A percentile compares a stretch with the other conserved stretches of the same genome.
Evolutionary conservation across 225 moss, liverwort and hornwort genomes (phyloP).

Genomic region (Asterella californica): DNA sequence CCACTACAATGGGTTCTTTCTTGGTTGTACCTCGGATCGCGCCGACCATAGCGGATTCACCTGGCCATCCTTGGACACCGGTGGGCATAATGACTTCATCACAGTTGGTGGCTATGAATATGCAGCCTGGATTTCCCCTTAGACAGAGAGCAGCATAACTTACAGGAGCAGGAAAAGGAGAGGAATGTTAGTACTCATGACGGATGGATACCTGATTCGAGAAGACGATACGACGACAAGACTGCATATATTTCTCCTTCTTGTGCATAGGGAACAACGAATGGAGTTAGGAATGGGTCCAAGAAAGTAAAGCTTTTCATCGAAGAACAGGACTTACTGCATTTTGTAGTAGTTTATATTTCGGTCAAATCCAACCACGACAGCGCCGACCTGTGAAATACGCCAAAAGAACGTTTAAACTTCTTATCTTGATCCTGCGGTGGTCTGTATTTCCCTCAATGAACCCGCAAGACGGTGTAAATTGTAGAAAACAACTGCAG

Average conservation of each 20-base stretch:
- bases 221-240: not conserved
- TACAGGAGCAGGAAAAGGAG: constrained; percentile 3
- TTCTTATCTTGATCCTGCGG: not conserved
- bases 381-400: constrained; percentile 68
- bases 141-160: constrained; percentile 90
- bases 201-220: not conserved
- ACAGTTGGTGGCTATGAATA: constrained; percentile 90
- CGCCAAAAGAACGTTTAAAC: not conserved
- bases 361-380: constrained; percentile 87
- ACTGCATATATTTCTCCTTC: not conserved
- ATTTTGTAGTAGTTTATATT: constrained; percentile 87
- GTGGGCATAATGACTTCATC: constrained; percentile 80
- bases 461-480: not conserved
- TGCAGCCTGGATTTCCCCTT: constrained; percentile 77
- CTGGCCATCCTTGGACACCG: constrained; percentile 62
- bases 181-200: constrained; percentile 4
- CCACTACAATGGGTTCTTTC: constrained; percentile 63
- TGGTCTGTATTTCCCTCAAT: not conserved
- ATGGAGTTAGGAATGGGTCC: not conserved
- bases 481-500: not conserved
- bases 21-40: constrained; percentile 64
- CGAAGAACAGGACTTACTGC: constrained; percentile 49
- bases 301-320: not conserved
- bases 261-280: not conserved
- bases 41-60: constrained; percentile 65